Evolutionary conservation across 208 protist genomes (phyloP), one percentile per base, ranked within the genome.

Genomic region (Trypanosoma brucei): DNA sequence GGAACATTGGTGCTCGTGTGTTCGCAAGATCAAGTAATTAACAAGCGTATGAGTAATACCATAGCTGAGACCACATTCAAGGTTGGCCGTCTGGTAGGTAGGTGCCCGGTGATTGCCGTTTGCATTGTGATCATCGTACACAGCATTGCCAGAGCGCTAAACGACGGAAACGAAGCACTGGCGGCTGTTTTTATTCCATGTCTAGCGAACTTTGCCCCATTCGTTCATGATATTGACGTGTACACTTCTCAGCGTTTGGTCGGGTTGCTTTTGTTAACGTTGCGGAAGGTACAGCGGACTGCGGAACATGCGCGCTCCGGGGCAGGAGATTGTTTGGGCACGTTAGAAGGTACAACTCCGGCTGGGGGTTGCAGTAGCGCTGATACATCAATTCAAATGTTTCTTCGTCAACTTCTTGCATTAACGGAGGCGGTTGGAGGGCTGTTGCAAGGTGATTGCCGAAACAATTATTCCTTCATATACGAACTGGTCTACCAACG

Each of bases 401-500:
- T 78, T 56, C 30, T 88, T 34, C 78, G 75, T 30, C 85, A 85
- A 54, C 60, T 94, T 4, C 64, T 53, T 33, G 71, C 59, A 6
- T 39, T 92, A 34, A 62, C 80, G 6, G 84, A 91, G 63, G 72
- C 68, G 1, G 46, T 94, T 2, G 85, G 91, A 59, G 70, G 62
- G 13, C 74, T 94, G 54, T 56, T 91, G 33, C 77, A 76, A 14
- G 81, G 74, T 3, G 54, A 67, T 11, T 60, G 79, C 49, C 62
- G 79, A 4, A 56, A 55, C 60, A 94, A 94, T 69, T 79, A 91
- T 35, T 40, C 70, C 4, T 78, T 94, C 36, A 55, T 88, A 9
- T 94, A 94, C 71, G 88, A 92, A 56, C 57, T 94, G 22, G 71
- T 94, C 9, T 92, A 94, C 65, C 63, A 70, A 22, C 50, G 67